phyloP scores from a whole-genome alignment of 345 rosid genomes.

The Rhodamnia argentea region DNA sequence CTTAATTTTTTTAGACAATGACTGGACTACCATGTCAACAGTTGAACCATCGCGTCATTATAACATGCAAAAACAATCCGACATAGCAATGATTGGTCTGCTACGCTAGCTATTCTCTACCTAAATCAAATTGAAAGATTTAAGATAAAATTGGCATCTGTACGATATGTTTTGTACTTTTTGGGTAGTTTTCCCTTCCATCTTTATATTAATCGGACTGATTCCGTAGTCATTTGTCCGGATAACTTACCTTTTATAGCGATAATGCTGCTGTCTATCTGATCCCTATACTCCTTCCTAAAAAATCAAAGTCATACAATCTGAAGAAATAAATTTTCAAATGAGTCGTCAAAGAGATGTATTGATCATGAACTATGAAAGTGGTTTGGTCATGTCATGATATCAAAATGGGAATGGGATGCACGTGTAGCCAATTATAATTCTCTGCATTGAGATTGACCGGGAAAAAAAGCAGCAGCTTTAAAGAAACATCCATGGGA shows the following conservation, averaged over 20 bases:
- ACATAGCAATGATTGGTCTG: no score
- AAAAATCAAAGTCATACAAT: background rate
- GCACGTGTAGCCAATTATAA: background rate
- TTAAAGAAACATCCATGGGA: background rate
- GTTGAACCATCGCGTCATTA: no score
- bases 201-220: background rate
- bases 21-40: no score
- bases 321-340: background rate
- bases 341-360: background rate
- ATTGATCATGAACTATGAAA: background rate
- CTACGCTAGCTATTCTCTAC: no score
- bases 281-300: background rate
- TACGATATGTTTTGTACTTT: no score
- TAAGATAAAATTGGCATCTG: no score
- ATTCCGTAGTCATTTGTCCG: background rate
- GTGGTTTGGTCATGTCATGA: background rate
- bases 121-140: no score
- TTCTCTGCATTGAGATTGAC: background rate
- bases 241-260: background rate
- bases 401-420: background rate
- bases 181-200: no score
- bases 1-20: no score
- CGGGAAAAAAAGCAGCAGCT: background rate
- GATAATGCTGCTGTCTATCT: background rate
- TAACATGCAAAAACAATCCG: no score